Base-by-base conservation (phyloP, 805 yeast genomes). In the Torulaspora delbrueckii region DNA sequence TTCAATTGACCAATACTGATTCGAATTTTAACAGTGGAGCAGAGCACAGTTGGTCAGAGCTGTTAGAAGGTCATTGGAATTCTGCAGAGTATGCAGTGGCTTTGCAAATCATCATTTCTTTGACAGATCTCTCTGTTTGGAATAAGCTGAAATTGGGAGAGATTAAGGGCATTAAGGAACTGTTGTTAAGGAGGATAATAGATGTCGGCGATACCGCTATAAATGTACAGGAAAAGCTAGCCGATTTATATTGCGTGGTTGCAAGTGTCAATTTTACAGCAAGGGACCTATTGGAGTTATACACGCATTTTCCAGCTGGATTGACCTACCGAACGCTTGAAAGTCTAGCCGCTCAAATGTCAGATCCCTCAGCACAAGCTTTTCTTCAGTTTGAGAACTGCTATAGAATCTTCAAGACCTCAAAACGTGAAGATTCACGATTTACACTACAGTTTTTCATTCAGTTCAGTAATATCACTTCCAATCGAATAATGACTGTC, bases 301-400 rank as follows among this genome's bases (percentile, higher is more conserved):
- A 56, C 35, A 40, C 28, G 8, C 45, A 37, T 32, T 48, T 56
- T 24, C 38, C 46, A 7, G 23, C 19, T 2, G 27, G 35, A 5
- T 32, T 24, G 18, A 27, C 49, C 26, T 38, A 32, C 8, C 32
- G 48, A 22, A 40, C 58, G 24, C 34, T 61, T 8, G 47, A 54
- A 14, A 25, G 46, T 2, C 26, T 62, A 13, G 50, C 54, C 8
- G 49, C 45, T 4, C 47, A 51, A 22, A 26, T 56, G 13, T 46
- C 53, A 1, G 59, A 60, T 38, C 51, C 52, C 8, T 19, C 42
- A n/a, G 47, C 56, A 4, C 61, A 55, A 42, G 56, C 58, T 9
- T 60, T 53, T 39, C 45, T 69, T 37, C 59, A 53, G 18, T 59
- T 69, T 37, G 62, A 62, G 13, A 60, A 65, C 37, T 45, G 63